phyloP scores from a whole-genome alignment of 805 yeast genomes.

The Kurtzmaniella fragi region DNA sequence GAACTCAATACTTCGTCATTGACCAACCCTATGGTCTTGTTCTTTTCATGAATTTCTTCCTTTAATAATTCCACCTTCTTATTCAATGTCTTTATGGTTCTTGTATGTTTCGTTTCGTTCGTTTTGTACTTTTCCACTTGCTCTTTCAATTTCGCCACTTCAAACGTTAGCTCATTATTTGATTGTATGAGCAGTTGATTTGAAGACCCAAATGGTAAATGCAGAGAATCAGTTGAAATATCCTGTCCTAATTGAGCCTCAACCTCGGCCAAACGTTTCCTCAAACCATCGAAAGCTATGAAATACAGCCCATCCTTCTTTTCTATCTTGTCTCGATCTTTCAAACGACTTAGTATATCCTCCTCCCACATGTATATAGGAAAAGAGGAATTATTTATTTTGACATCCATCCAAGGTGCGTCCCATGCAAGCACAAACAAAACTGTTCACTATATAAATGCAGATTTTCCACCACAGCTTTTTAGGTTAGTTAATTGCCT shows the following conservation, averaged over 20 bases:
- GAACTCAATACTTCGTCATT: constrained; percentile 64
- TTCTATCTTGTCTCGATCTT: constrained; percentile 27
- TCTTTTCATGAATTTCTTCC: constrained; percentile 39
- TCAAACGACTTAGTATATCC: constrained; percentile 19
- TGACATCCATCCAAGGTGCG: constrained; percentile 1
- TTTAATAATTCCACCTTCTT: constrained; percentile 17
- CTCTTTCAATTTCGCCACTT: constrained; percentile 18
- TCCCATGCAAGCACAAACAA: no score
- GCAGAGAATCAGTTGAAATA: neutral
- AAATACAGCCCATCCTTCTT: constrained; percentile 25
- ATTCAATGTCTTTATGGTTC: constrained; percentile 12
- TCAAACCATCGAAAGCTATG: constrained; percentile 28
- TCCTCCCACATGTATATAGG: constrained; percentile 13
- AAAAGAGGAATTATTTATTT: neutral
- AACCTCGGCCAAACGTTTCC: constrained; percentile 9
- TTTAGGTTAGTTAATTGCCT: no score
- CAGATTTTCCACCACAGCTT: neutral
- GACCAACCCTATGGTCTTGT: constrained; percentile 51
- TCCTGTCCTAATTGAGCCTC: constrained; percentile 3
- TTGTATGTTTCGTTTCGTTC: constrained; percentile 12
- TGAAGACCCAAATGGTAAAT: neutral
- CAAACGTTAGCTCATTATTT: constrained; percentile 21
- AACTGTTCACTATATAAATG: neutral
- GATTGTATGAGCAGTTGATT: constrained; percentile 17
- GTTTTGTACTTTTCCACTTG: constrained; percentile 7